Percentiles rank a stretch among this genome's conserved stretches.
phyloP scores from a whole-genome alignment of 192 early-diverging fungal species.

The Linnemannia exigua region DNA sequence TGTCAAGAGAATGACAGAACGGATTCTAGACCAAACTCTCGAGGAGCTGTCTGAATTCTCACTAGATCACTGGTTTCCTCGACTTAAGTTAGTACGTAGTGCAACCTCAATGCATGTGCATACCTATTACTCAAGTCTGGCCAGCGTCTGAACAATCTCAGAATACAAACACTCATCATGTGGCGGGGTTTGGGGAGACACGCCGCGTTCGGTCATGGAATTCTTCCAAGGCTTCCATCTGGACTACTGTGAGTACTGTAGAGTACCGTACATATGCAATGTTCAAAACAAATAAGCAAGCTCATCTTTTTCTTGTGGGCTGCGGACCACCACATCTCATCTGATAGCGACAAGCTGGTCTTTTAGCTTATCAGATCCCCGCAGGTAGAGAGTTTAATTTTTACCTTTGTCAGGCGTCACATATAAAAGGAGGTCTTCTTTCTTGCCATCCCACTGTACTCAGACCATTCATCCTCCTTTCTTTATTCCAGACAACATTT shows the following conservation, averaged over 20 bases:
- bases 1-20: no score
- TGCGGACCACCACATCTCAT: background rate
- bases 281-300: background rate
- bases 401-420: background rate
- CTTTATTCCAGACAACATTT: background rate
- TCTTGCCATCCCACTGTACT: background rate
- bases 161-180: background rate
- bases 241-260: no score
- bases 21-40: no score
- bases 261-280: no score
- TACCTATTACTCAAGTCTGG: background rate
- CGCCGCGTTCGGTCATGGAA: background rate
- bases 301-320: background rate
- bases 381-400: background rate
- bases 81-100: no score
- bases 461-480: background rate
- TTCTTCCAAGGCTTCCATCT: background rate
- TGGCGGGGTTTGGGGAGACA: background rate
- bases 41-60: no score
- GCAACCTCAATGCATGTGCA: background rate
- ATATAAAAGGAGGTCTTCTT: background rate
- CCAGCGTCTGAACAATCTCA: background rate
- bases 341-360: background rate
- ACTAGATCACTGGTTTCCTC: no score
- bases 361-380: slow-evolving; percentile 9